Conservation (phyloP, 441 rosid species). For the Euphorbia corollata region DNA sequence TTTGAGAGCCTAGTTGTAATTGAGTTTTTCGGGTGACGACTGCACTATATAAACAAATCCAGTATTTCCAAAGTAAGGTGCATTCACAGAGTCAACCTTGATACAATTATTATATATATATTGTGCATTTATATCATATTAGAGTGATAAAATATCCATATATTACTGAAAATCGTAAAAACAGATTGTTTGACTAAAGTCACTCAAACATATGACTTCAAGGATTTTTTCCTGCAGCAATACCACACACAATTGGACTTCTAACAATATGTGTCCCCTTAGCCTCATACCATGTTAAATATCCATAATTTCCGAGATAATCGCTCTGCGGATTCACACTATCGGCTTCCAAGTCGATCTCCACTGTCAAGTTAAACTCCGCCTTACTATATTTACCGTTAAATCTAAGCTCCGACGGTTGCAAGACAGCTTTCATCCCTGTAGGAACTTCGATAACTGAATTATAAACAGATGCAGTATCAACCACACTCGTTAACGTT, state of each 20-base stretch:
- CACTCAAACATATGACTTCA: background rate
- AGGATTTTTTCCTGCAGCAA: constrained; percentile 22
- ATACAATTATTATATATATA: too few species aligned
- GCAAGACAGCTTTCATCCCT: constrained; percentile 28
- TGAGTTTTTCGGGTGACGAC: too few species aligned
- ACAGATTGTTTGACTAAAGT: background rate
- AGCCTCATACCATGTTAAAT: constrained; percentile 35
- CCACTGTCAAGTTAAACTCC: constrained; percentile 32
- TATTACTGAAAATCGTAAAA: too few species aligned
- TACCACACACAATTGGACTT: constrained; percentile 41
- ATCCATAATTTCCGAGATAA: constrained; percentile 34
- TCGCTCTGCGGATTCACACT: constrained; percentile 23
- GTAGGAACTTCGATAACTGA: constrained; percentile 26
- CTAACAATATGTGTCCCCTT: constrained; percentile 34
- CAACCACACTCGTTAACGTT: constrained; percentile 33
- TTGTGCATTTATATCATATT: too few species aligned
- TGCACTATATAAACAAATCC: too few species aligned
- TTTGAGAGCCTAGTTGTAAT: too few species aligned
- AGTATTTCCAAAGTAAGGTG: too few species aligned
- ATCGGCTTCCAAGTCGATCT: constrained; percentile 20
- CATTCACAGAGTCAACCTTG: too few species aligned
- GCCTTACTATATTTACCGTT: constrained; percentile 25
- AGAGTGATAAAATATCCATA: too few species aligned
- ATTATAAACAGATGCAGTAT: constrained; percentile 20
- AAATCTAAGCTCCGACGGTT: constrained; percentile 28